Evolutionary conservation across 805 yeast genomes (phyloP), one percentile per base, ranked within the genome.

Genomic region (Monosporozyma siamensis): DNA sequence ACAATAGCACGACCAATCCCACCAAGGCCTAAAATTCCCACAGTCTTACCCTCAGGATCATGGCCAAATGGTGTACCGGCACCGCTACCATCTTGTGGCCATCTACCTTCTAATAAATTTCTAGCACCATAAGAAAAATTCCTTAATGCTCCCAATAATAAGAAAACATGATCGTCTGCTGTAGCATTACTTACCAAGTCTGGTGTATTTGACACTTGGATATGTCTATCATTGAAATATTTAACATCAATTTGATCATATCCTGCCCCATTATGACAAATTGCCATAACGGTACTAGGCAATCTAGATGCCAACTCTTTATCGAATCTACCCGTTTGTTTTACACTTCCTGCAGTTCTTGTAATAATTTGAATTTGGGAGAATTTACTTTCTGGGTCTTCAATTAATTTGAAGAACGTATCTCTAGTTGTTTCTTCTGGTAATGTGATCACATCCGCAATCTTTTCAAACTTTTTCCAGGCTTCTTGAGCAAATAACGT

Each of bases 1-100:
- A 86, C 71, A 41, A 87, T 78, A 24, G 85, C 83, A 45, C 88
- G 75, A 38, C 95, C 95, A 63, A 87, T 86, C 27, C 95, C 95
- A 26, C 95, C 95, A 75, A 87, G 72, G 12, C 95, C 95, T 41
- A 82, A 67, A 42, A 87, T 78, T 39, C 95, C 95, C 18, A 87
- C 80, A 15, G 70, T 70, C 56, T 81, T 80, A 7, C 85, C 86
- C 48, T 70, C 77, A 14, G 94, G 94, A 54, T 81, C 89, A 54
- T 74, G 73, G 6, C 94, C 95, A 38, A 77, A 63, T 6, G 78
- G 72, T 1, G 80, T 72, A 6, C 80, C 82, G 1, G 56, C 64
- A 20, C 83, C 86, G 18, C 79, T 73, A 2, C 80, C 82, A 27
- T 75, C 65, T 3, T 60, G 50, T 12, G 72, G 71, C 90, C 94